Evolutionary conservation across 257 asterid genomes (phyloP).

Genomic region (Verbena officinalis): DNA sequence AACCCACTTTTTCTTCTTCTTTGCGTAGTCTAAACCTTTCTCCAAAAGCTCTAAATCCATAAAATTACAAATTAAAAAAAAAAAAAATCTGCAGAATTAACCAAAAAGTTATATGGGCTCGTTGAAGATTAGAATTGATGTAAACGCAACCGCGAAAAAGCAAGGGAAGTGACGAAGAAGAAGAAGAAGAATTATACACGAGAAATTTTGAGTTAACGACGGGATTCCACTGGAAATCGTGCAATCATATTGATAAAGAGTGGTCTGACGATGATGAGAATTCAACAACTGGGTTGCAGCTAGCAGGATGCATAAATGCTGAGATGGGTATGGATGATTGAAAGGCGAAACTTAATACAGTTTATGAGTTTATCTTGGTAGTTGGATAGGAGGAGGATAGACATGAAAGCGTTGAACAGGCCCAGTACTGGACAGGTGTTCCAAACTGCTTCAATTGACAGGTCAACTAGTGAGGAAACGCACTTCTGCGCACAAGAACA

Average conservation of each 20-base stretch:
- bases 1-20: slow-evolving; percentile 51
- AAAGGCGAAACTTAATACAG: neutral
- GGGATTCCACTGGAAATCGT: no score
- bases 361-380: slow-evolving; percentile 20
- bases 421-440: slow-evolving; percentile 25
- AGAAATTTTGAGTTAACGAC: no score
- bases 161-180: no score
- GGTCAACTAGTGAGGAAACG: slow-evolving; percentile 3
- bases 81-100: neutral
- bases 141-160: neutral
- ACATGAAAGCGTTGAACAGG: slow-evolving; percentile 26
- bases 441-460: slow-evolving; percentile 28
- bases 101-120: no score
- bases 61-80: neutral
- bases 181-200: no score
- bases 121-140: neutral
- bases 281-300: no score
- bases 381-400: slow-evolving; percentile 34
- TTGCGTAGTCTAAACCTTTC: slow-evolving; percentile 39
- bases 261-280: no score
- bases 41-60: slow-evolving; percentile 46
- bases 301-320: neutral
- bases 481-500: no score
- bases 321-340: slow-evolving; percentile 38
- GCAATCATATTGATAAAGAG: no score